These are phyloP conservation scores for Symbiodinium natans DNA, from an alignment of 73 alveolate species.

Conservation along the genomic window DNA sequence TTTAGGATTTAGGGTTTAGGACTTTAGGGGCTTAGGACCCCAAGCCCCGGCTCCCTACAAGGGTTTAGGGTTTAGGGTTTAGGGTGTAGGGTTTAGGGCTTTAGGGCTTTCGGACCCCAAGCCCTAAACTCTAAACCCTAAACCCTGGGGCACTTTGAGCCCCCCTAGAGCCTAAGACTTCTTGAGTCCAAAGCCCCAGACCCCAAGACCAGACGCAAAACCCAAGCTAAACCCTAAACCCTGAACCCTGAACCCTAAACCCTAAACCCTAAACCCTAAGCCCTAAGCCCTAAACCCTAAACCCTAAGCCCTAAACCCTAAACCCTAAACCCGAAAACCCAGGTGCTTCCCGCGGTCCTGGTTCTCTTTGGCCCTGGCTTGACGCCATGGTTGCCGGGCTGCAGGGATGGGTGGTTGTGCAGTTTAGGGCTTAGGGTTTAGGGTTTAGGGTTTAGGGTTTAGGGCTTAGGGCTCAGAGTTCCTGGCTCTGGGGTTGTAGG, in stretches of 20 bases:
- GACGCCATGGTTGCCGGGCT: neutral
- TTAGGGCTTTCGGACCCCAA: too few species aligned
- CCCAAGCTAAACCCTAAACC: neutral
- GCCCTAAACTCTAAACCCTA: too few species aligned
- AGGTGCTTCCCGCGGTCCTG: neutral
- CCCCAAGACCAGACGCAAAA: neutral
- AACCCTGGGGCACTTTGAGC: too few species aligned
- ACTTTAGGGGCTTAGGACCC: neutral
- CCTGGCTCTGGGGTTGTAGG: neutral
- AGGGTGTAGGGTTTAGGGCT: neutral
- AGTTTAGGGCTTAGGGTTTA: too few species aligned
- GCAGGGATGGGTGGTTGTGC: neutral
- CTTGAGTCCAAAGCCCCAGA: neutral
- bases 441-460: neutral
- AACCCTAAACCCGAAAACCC: neutral
- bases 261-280: neutral
- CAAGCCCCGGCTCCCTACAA: too few species aligned
- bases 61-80: too few species aligned
- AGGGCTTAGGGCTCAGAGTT: too few species aligned
- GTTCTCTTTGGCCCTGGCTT: neutral
- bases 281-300: neutral
- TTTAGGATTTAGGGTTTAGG: neutral
- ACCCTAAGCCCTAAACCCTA: neutral
- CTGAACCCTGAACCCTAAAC: neutral
- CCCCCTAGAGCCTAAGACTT: too few species aligned